Conservation (phyloP, 495 filamentous ascomycete species). For the Venustampulla echinocandica region DNA sequence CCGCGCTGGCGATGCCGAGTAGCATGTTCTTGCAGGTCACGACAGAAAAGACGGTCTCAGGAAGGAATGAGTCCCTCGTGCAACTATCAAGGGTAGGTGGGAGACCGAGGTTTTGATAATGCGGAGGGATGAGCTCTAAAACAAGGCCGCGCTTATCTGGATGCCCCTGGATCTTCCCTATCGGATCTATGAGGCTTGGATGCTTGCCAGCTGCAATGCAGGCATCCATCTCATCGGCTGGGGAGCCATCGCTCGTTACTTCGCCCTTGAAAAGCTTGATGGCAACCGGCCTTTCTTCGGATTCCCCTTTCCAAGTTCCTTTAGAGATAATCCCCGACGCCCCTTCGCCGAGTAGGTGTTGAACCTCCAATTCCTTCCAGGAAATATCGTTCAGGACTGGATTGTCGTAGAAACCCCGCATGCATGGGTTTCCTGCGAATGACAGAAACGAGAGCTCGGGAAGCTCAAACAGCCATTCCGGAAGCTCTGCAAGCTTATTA, state of each 20-base stretch:
- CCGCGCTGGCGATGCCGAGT: conserved; percentile 30
- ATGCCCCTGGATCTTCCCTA: conserved; percentile 34
- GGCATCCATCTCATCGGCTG: conserved; percentile 36
- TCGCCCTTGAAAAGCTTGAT: conserved; percentile 37
- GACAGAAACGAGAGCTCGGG: conserved; percentile 37
- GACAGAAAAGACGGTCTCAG: conserved; percentile 23
- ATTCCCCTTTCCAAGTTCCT: conserved; percentile 24
- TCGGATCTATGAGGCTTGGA: conserved; percentile 34
- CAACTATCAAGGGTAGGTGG: conserved; percentile 31
- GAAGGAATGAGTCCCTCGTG: conserved; percentile 29
- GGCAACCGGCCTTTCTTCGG: conserved; percentile 31
- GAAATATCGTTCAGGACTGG: conserved; percentile 26
- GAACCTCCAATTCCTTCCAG: conserved; percentile 30
- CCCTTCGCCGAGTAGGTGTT: conserved; percentile 27
- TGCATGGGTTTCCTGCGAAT: conserved; percentile 38
- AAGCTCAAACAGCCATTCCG: conserved; percentile 33
- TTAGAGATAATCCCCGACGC: conserved; percentile 33
- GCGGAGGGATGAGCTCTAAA: conserved; percentile 18
- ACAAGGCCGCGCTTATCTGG: conserved; percentile 35
- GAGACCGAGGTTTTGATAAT: conserved; percentile 27
- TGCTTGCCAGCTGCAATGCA: conserved; percentile 34
- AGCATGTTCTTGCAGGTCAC: conserved; percentile 26
- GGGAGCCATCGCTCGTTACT: conserved; percentile 33
- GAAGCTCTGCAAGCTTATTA: conserved; percentile 30
- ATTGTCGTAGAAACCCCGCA: conserved; percentile 12